Percentiles rank a stretch among this genome's conserved stretches.
These are phyloP conservation scores for Mikania micrantha DNA, from an alignment of 129 eudicot species.

Conservation along the genomic window DNA sequence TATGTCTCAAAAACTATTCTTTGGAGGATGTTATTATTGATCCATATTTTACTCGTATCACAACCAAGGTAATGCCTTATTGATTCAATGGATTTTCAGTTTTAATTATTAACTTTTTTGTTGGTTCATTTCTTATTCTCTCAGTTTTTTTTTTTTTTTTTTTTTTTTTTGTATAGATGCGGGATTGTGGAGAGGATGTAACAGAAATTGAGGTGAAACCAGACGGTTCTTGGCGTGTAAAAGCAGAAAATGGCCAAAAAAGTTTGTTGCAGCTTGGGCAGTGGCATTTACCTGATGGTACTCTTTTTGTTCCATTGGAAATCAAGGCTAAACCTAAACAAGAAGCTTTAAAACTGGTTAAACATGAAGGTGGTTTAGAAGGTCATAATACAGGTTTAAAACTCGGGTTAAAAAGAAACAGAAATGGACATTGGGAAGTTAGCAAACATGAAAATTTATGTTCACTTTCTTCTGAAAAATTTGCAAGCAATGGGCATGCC, in stretches of 20 bases:
- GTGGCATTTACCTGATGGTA: constrained; percentile 89
- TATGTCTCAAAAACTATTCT: constrained; percentile 89
- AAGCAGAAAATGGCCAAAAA: constrained; percentile 54
- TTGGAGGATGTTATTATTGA: constrained; percentile 80
- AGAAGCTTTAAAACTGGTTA: constrained; percentile 49
- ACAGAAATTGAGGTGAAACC: constrained; percentile 92
- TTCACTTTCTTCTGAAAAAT: constrained; percentile 37
- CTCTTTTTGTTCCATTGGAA: constrained; percentile 38
- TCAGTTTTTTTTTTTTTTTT: background rate
- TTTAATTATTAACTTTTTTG: background rate
- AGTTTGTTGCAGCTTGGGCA: constrained; percentile 59
- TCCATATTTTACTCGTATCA: constrained; percentile 79
- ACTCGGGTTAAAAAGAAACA: constrained; percentile 69
- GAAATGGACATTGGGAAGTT: constrained; percentile 72
- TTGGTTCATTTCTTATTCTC: background rate
- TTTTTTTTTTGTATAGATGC: constrained; percentile 36
- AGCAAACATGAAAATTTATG: constrained; percentile 40
- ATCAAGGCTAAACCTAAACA: constrained; percentile 43
- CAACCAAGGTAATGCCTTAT: constrained; percentile 47
- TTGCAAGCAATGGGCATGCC: constrained; percentile 21
- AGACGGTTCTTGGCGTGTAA: constrained; percentile 94
- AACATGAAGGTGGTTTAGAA: constrained; percentile 62
- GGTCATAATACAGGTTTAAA: constrained; percentile 52
- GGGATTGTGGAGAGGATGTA: constrained; percentile 66
- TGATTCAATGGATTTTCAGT: background rate